A percentile compares a stretch with the other conserved stretches of the same genome.
These are phyloP conservation scores for Danielozyma ontarioensis DNA, from an alignment of 805 yeast species.

Conservation along the genomic window DNA sequence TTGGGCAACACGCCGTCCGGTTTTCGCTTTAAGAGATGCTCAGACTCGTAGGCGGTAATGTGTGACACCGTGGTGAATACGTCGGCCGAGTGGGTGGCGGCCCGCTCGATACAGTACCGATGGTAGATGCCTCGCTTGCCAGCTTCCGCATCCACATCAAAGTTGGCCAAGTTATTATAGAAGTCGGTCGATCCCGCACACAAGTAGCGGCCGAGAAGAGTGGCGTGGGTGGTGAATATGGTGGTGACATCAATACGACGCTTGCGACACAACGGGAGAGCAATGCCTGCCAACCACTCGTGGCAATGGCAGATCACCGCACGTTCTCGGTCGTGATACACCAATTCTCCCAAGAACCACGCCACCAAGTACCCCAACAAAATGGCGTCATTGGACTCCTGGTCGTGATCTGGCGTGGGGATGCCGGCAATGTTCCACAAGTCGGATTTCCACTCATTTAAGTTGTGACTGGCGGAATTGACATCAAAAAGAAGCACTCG, in stretches of 20 bases:
- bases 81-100: conserved; percentile 93
- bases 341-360: conserved; percentile 94
- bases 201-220: conserved; percentile 86
- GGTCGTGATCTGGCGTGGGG: conserved; percentile 87
- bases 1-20: conserved; percentile 98
- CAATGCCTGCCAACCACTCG: conserved; percentile 98
- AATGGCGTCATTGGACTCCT: conserved; percentile 88
- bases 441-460: conserved; percentile 93
- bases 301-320: conserved; percentile 94
- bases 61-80: conserved; percentile 97
- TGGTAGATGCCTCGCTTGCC: conserved; percentile 97
- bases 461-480: conserved; percentile 58
- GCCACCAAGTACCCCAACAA: conserved; percentile 89
- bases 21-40: conserved; percentile 86
- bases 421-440: conserved; percentile 88
- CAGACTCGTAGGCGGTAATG: conserved; percentile 94
- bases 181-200: conserved; percentile 97
- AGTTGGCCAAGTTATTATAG: conserved; percentile 80
- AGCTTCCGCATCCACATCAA: conserved; percentile 97
- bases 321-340: conserved; percentile 73
- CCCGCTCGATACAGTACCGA: conserved; percentile 92
- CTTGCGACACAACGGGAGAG: conserved; percentile 85
- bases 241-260: conserved; percentile 92
- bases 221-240: conserved; percentile 95
- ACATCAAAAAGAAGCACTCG: conserved; percentile 85